Evolutionary conservation across 1,284 basidiomycete genomes (phyloP).

Genomic region (Ustilago crameri): DNA sequence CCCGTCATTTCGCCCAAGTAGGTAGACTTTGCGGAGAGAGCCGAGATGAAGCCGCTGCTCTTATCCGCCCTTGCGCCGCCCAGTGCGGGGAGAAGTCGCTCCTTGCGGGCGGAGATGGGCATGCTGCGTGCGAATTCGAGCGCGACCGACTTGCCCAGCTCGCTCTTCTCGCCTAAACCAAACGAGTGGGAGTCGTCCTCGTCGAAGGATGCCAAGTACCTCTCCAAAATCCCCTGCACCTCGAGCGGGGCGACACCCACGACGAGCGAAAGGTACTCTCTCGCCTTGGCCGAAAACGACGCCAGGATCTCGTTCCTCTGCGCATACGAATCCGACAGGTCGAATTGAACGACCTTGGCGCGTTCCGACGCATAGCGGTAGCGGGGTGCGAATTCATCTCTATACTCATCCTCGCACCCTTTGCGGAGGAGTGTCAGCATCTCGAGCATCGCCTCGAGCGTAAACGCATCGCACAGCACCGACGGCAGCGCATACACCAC

Average conservation of each 20-base stretch:
- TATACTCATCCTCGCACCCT: conserved; percentile 88
- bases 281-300: conserved; percentile 79
- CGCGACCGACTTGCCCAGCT: conserved; percentile 64
- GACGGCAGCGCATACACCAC: conserved; percentile 93
- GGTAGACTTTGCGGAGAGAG: conserved; percentile 60
- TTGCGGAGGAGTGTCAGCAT: conserved; percentile 87
- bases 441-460: conserved; percentile 83
- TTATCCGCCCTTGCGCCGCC: conserved; percentile 68
- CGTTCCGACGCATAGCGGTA: conserved; percentile 85
- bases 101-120: conserved; percentile 51
- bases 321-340: conserved; percentile 87
- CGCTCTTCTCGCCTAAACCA: conserved; percentile 44
- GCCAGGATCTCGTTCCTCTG: conserved; percentile 85
- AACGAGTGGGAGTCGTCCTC: conserved; percentile 15
- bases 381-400: conserved; percentile 91
- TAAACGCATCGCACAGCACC: conserved; percentile 86
- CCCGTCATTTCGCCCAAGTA: conserved; percentile 81
- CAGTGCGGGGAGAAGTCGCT: conserved; percentile 60
- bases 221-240: conserved; percentile 89
- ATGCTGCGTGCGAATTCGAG: conserved; percentile 62
- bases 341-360: conserved; percentile 76
- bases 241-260: conserved; percentile 89
- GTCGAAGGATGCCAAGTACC: conserved; percentile 62
- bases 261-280: conserved; percentile 84
- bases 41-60: conserved; percentile 57